Conservation (phyloP, 106 monocot genomes). For the Alisma plantagoaquatica region DNA sequence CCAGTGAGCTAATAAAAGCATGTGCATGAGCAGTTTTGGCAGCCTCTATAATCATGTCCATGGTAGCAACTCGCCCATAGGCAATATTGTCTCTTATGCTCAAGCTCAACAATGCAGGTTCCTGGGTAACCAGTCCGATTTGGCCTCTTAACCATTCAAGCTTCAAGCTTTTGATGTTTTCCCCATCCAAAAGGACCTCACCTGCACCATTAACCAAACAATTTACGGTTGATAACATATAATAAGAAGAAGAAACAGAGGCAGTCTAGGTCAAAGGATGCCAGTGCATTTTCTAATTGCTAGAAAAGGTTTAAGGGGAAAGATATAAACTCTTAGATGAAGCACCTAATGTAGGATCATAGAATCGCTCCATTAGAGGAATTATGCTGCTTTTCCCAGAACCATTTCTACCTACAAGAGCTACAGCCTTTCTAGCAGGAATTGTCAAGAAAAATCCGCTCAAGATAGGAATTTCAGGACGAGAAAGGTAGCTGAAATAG, state of each 20-base stretch:
- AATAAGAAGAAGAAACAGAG: too few relatives aligned
- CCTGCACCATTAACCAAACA: constrained; percentile 32
- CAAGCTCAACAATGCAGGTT: constrained; percentile 87
- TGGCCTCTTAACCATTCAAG: constrained; percentile 98
- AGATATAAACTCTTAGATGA: too few relatives aligned
- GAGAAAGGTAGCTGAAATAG: constrained; percentile 96
- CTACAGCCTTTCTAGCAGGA: constrained; percentile 95
- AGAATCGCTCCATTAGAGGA: constrained; percentile 99
- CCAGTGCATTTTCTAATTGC: too few relatives aligned
- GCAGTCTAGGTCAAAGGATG: too few relatives aligned
- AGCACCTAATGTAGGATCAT: constrained; percentile 96
- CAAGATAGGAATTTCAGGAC: constrained; percentile 95
- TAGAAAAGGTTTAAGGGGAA: too few relatives aligned
- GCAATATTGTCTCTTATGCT: constrained; percentile 97
- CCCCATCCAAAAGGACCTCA: constrained; percentile 95
- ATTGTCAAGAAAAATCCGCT: constrained; percentile 96
- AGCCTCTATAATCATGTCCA: constrained; percentile 96
- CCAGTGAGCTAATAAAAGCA: constrained; percentile 77
- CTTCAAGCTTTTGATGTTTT: constrained; percentile 90
- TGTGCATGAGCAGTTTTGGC: constrained; percentile 98
- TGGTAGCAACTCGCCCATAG: constrained; percentile 82
- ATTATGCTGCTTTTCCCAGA: constrained; percentile 99
- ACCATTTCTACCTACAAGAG: constrained; percentile 98
- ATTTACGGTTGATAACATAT: too few relatives aligned
- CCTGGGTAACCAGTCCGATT: constrained; percentile 97